Evolutionary conservation across 2,329 filamentous ascomycete genomes (phyloP).

Genomic region (Mycosphaerelloides madeirae): DNA sequence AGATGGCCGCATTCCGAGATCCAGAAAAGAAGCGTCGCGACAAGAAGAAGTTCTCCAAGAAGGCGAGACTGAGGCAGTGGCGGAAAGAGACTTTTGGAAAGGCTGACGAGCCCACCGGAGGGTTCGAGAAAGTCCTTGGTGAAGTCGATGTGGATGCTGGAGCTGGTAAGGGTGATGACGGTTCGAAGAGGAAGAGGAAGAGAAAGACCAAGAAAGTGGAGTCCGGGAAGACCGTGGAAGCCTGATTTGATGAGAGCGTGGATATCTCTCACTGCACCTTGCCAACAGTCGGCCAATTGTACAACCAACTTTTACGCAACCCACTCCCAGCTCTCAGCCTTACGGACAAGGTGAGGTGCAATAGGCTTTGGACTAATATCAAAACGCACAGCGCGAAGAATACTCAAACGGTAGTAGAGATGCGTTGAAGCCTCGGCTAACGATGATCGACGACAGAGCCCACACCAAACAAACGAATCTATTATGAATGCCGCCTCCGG

Average conservation of each 20-base stretch:
- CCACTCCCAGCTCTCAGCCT: too few relatives aligned
- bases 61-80: constrained; percentile 86
- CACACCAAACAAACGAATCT: too few relatives aligned
- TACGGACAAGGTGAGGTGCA: too few relatives aligned
- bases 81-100: constrained; percentile 63
- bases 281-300: too few relatives aligned
- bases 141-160: constrained; percentile 28
- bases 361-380: too few relatives aligned
- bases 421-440: too few relatives aligned
- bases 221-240: constrained; percentile 32
- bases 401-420: too few relatives aligned
- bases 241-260: not conserved
- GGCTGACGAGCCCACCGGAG: constrained; percentile 48
- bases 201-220: constrained; percentile 30
- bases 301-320: too few relatives aligned
- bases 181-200: constrained; percentile 24
- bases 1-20: constrained; percentile 85
- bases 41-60: constrained; percentile 85
- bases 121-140: constrained; percentile 33
- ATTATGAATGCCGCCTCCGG: too few relatives aligned
- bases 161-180: constrained; percentile 10
- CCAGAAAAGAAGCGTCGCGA: constrained; percentile 84
- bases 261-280: too few relatives aligned
- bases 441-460: too few relatives aligned
- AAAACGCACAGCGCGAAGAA: too few relatives aligned